Base-by-base conservation (phyloP, 371 early-diverging fungal species). In the Mortierella sp. region DNA sequence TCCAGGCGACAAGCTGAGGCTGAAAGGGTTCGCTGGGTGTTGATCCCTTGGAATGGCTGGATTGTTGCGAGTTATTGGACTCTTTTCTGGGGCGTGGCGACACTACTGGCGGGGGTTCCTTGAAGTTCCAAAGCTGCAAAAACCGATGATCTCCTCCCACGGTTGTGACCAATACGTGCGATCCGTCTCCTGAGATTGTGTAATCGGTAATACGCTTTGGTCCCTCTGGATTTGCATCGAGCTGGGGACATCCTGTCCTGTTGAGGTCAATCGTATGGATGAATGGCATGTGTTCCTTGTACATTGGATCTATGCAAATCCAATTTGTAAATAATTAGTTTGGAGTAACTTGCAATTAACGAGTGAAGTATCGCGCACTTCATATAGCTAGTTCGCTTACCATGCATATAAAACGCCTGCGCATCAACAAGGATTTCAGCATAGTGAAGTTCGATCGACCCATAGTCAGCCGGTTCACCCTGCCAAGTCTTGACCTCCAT, bases 401-500 rank as follows among this genome's bases (percentile, higher is more conserved):
- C 68, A 42, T 24, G n/a, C 44, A 38, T 68, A 24, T 68, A 68
- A 24, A 38, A 68, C 9, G 68, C 21, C 3, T 4, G 42, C 4
- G 68, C 38, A 1, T 68, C 68, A 24, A 10, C 11, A 11, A 38
- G 68, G 24, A 68, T 42, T 9, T 68, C 68, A 0, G 68, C 19
- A 24, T 68, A 68, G 9, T 68, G 68, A 11, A 68, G 68, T 6
- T 68, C 68, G 21, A 68, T 68, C 34, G 24, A 68, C 21, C 68
- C 68, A 42, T 68, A 68, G 42, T 68, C 68, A 21, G 42, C 6
- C 24, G 68, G 24, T 42, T 38, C 68, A 34, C 44, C 68, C 42
- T 34, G 68, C 68, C 68, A 68, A 0, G 68, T 68, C 68, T 42
- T 68, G 68, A 68, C 21, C 34, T 68, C 68, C 68, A 68, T 68